Evolutionary conservation across 2,329 filamentous ascomycete species (phyloP), one percentile per base, ranked within the genome.

Genomic region (Fusarium devonianum): DNA sequence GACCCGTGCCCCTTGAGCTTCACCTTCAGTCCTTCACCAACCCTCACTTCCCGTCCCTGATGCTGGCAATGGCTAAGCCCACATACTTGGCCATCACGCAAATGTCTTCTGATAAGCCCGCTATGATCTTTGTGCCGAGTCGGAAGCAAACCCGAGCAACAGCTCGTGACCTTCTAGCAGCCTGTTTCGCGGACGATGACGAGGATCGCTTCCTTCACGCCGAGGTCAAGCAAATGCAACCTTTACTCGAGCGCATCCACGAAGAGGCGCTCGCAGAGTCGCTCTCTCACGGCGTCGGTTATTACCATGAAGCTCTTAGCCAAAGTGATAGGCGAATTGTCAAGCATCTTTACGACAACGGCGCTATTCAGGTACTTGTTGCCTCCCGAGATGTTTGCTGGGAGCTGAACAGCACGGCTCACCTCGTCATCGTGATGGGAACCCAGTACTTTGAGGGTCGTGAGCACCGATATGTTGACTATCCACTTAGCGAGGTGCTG

Each of bases 41-140:
- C 52, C 92, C 95, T 35, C 95, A 99, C 69, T 97, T 96, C 76
- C 95, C 94, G 4, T 97, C 94, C 9, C 81, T 99, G 29, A 99
- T 99, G 94, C 83, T 99, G 62, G 92, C 94, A 11, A 99, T 99
- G 94, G 91, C 92, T 12, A 93, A 95, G 71, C 95, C 95, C 14
- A 88, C 91, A 1, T 97, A 97, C 70, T 79, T 90, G 52, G 89
- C 93, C 3, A 90, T 99, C 60, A 83, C 91, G 3, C 91, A 96
- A 65, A 83, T 96, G 70, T 95, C 94, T 6, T 78, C 90, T 0
- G 87, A 95, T 57, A 94, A 96, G 74, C 92, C 93, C 19, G 88
- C 92, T 2, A 85, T 99, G 64, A 79, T 97, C 7, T 99, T 97
- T 63, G 90, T 97, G 23, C 92, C 94, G 0, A 96, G 83, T 68